These are phyloP conservation scores for Tricholoma furcatifolium DNA, from an alignment of 768 basidiomycete genomes.

Conservation along the genomic window DNA sequence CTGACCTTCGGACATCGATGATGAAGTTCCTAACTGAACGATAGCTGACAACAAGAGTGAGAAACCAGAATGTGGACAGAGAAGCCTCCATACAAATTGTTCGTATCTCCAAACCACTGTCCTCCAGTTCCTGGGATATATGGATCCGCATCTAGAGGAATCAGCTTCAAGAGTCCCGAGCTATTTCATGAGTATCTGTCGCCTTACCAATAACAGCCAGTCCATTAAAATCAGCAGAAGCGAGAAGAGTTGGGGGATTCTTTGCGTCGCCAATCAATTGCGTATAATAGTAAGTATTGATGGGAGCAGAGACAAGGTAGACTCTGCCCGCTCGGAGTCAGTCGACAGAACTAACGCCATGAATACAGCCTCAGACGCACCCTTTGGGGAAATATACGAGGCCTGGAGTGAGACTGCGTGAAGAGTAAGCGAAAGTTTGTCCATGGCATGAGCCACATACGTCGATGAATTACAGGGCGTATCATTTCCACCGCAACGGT, in stretches of 20 bases:
- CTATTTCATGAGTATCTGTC: background rate
- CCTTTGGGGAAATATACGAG: constrained; percentile 75
- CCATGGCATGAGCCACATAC: constrained; percentile 28
- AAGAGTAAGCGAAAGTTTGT: background rate
- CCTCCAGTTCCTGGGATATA: constrained; percentile 63
- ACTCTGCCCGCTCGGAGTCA: constrained; percentile 38
- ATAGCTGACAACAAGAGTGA: constrained; percentile 38
- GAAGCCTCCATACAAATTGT: constrained; percentile 56
- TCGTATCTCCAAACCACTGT: constrained; percentile 61
- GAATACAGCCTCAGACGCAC: constrained; percentile 32
- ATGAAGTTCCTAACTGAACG: constrained; percentile 72
- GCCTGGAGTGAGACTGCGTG: constrained; percentile 59
- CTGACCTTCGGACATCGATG: constrained; percentile 55
- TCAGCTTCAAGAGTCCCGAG: background rate
- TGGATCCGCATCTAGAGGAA: constrained; percentile 62
- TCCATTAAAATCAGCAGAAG: constrained; percentile 58
- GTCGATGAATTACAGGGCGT: constrained; percentile 54
- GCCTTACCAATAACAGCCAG: constrained; percentile 71
- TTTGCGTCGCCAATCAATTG: constrained; percentile 75
- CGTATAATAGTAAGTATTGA: constrained; percentile 75
- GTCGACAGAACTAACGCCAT: background rate
- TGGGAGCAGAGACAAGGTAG: constrained; percentile 65
- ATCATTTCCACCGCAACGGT: constrained; percentile 57
- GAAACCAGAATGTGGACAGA: background rate
- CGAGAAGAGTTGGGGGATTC: constrained; percentile 63